These are phyloP conservation scores for Biscogniauxia marginata DNA, from an alignment of 2,329 filamentous ascomycete species.

Conservation along the genomic window DNA sequence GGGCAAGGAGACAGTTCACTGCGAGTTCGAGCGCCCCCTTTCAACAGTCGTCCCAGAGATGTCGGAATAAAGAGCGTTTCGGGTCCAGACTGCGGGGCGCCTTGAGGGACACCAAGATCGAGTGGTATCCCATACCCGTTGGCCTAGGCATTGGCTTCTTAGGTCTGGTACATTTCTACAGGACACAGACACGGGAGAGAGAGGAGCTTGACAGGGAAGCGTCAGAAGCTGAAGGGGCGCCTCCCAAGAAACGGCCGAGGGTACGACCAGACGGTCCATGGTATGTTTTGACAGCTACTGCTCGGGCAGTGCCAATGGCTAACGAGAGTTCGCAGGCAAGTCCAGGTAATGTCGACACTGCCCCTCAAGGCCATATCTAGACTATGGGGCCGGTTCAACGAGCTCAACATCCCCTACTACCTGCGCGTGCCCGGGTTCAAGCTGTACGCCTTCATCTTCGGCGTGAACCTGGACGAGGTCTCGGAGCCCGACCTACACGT, in stretches of 20 bases:
- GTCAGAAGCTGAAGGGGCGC: slow-evolving; percentile 39
- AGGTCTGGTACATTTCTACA: slow-evolving; percentile 80
- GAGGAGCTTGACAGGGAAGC: slow-evolving; percentile 49
- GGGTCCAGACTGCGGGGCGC: slow-evolving; percentile 51
- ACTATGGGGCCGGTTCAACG: slow-evolving; percentile 89
- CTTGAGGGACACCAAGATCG: slow-evolving; percentile 56
- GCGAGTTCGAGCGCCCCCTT: slow-evolving; percentile 36
- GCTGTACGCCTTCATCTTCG: slow-evolving; percentile 86
- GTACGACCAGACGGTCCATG: slow-evolving; percentile 84
- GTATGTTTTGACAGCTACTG: no score
- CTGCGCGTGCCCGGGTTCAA: slow-evolving; percentile 87
- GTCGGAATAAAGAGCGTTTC: slow-evolving; percentile 41
- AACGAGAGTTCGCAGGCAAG: slow-evolving; percentile 56
- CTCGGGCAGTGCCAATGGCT: no score
- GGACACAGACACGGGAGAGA: slow-evolving; percentile 59
- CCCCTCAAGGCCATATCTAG: slow-evolving; percentile 88
- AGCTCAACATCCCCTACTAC: slow-evolving; percentile 83
- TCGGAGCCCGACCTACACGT: slow-evolving; percentile 82
- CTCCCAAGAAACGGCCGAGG: slow-evolving; percentile 53
- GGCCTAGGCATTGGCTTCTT: slow-evolving; percentile 83
- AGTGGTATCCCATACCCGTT: slow-evolving; percentile 90
- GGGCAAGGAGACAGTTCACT: slow-evolving; percentile 20
- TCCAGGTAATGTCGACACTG: slow-evolving; percentile 90
- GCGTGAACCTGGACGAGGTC: slow-evolving; percentile 86
- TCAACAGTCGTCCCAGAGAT: slow-evolving; percentile 44